phyloP scores from a whole-genome alignment of 2,329 filamentous ascomycete species.

The Aspergillus caelatus region DNA sequence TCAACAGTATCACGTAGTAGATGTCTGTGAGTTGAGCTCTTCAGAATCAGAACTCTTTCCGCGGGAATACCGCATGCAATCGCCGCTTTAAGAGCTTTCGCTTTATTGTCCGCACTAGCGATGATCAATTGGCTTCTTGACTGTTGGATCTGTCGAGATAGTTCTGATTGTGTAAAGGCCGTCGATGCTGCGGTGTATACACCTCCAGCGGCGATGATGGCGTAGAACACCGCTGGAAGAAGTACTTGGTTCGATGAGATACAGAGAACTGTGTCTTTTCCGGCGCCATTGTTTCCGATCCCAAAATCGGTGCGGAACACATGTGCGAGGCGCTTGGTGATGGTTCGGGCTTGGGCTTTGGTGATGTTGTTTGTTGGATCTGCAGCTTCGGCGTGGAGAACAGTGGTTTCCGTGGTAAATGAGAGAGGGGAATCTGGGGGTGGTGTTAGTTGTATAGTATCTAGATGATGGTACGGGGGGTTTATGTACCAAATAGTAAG shows the following conservation, averaged over 20 bases:
- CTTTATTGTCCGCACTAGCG: conserved; percentile 30
- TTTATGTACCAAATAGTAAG: conserved; percentile 12
- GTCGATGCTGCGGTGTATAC: conserved; percentile 57
- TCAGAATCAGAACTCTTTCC: conserved; percentile 56
- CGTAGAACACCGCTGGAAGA: conserved; percentile 58
- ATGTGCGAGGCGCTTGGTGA: conserved; percentile 58
- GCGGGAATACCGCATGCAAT: conserved; percentile 51
- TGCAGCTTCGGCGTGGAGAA: conserved; percentile 61
- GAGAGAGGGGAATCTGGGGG: conserved; percentile 13
- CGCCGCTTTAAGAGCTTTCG: conserved; percentile 53
- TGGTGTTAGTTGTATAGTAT: not conserved
- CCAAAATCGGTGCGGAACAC: conserved; percentile 58
- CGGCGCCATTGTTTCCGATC: conserved; percentile 54
- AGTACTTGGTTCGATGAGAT: conserved; percentile 61
- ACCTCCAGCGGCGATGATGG: conserved; percentile 61
- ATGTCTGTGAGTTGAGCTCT: conserved; percentile 43
- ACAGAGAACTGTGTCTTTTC: conserved; percentile 58
- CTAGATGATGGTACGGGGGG: not conserved
- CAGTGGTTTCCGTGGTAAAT: conserved; percentile 47
- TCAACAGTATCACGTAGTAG: conserved; percentile 22
- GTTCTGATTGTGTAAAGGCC: conserved; percentile 48
- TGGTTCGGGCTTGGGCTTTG: conserved; percentile 52
- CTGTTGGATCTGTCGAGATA: conserved; percentile 12
- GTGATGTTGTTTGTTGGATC: conserved; percentile 58
- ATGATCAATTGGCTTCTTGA: conserved; percentile 13